Conservation (phyloP, 2,329 filamentous ascomycete genomes). For the Alternaria brassicicola region DNA sequence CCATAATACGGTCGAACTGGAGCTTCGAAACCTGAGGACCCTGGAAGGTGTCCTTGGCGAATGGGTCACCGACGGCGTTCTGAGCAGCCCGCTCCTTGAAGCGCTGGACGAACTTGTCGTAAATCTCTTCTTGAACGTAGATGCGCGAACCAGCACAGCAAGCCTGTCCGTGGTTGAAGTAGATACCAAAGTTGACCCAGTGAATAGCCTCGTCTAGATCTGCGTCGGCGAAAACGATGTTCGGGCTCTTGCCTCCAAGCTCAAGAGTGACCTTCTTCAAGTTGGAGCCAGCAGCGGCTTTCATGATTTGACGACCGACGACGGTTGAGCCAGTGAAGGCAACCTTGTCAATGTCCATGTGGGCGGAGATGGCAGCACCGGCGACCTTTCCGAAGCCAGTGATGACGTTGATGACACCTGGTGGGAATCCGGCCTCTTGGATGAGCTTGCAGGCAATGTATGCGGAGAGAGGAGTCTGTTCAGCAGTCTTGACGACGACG, state of each 20-base stretch:
- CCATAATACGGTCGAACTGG: slow-evolving; percentile 89
- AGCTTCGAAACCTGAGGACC: slow-evolving; percentile 84
- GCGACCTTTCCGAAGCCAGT: slow-evolving; percentile 80
- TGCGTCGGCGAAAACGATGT: slow-evolving; percentile 79
- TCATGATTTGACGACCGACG: slow-evolving; percentile 78
- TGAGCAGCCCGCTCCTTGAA: slow-evolving; percentile 77
- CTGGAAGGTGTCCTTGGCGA: slow-evolving; percentile 80
- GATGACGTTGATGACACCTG: slow-evolving; percentile 77
- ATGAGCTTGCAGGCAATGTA: slow-evolving; percentile 69
- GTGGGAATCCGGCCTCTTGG: slow-evolving; percentile 79
- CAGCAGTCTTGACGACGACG: slow-evolving; percentile 74
- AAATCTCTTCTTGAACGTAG: slow-evolving; percentile 84
- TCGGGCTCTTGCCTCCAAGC: slow-evolving; percentile 80
- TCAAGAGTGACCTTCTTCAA: slow-evolving; percentile 83
- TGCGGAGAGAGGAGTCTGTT: slow-evolving; percentile 75
- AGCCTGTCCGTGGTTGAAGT: slow-evolving; percentile 66
- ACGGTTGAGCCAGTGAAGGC: slow-evolving; percentile 81
- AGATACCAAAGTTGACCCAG: slow-evolving; percentile 72
- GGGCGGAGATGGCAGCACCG: slow-evolving; percentile 74
- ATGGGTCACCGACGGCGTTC: slow-evolving; percentile 85
- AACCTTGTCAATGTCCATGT: slow-evolving; percentile 84
- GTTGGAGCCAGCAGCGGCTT: slow-evolving; percentile 77
- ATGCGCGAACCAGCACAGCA: slow-evolving; percentile 81
- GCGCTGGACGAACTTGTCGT: slow-evolving; percentile 81
- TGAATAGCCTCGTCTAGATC: slow-evolving; percentile 78